A percentile compares a stretch with the other conserved stretches of the same genome.
phyloP scores from a whole-genome alignment of 768 basidiomycete genomes.

The Fibroporia radiculosa region DNA sequence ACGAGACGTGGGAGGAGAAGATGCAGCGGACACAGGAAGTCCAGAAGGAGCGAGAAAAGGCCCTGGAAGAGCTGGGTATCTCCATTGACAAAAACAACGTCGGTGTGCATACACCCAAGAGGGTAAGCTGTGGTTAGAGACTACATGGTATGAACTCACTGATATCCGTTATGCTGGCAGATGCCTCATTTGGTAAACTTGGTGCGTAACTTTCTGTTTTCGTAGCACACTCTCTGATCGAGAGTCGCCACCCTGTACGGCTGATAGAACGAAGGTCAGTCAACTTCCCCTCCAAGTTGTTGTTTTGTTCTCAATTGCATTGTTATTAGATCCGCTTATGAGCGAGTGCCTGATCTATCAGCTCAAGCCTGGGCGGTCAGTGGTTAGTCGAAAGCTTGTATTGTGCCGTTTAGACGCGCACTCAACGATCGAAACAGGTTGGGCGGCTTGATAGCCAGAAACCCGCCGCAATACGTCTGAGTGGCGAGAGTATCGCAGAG shows the following conservation, averaged over 20 bases:
- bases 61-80: slow-evolving; percentile 95
- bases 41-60: slow-evolving; percentile 95
- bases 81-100: slow-evolving; percentile 95
- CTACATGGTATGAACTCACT: background rate
- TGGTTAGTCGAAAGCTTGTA: slow-evolving; percentile 35
- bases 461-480: slow-evolving; percentile 82
- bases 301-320: background rate
- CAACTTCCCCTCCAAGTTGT: background rate
- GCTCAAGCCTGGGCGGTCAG: slow-evolving; percentile 76
- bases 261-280: slow-evolving; percentile 67
- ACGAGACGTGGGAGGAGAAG: slow-evolving; percentile 97
- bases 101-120: slow-evolving; percentile 97
- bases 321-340: slow-evolving; percentile 78
- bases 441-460: slow-evolving; percentile 82
- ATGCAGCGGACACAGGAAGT: slow-evolving; percentile 86
- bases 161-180: slow-evolving; percentile 28
- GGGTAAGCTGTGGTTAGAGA: slow-evolving; percentile 39
- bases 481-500: slow-evolving; percentile 84
- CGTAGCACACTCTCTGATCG: background rate
- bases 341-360: slow-evolving; percentile 93
- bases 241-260: background rate
- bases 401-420: slow-evolving; percentile 4
- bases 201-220: slow-evolving; percentile 41
- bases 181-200: slow-evolving; percentile 93
- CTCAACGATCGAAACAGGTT: slow-evolving; percentile 38